Evolutionary conservation across 2,329 filamentous ascomycete species (phyloP), one percentile per base, ranked within the genome.

Genomic region (Botrytis sinoallii): DNA sequence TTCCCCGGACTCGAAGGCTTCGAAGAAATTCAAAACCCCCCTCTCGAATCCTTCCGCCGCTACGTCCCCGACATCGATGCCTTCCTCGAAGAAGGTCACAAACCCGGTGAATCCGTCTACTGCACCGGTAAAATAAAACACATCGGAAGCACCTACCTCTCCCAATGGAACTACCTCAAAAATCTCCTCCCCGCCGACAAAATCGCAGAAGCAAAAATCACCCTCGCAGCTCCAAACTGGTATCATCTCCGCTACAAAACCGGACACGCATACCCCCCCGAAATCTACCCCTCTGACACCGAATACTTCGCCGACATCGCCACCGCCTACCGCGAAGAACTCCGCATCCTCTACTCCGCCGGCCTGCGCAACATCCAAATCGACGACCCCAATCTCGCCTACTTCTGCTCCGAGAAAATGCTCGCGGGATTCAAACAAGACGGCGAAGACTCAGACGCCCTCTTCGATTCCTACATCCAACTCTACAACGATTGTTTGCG

Each of bases 351-450:
- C 55, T 88, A 89, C 75, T 83, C 86, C 14, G 84, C 85, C 22
- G 86, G 87, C 29, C 82, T 85, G 61, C 82, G 87, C 46, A 87
- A 88, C 75, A 82, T 88, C 25, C 87, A 89, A 79, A 84, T 87
- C 52, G 87, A 89, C 74, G 87, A 88, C 76, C 87, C 87, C 25
- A 86, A 88, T 75, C 81, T 92, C 81, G 89, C 89, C 22, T 92
- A 93, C 81, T 93, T 93, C 82, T 93, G 91, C 83, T 91, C 89
- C 32, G 85, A 91, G 73, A 89, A 90, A 80, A 93, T 93, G 87
- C 86, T 92, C 52, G 83, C 88, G 66, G 91, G 91, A 25, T 93
- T 91, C 88, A 87, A 88, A 71, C 87, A 87, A 22, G 92, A 94
- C 80, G 83, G 86, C 66, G 86, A 90, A 78, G 93, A 94, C 80